phyloP scores from a whole-genome alignment of 306 rosid genomes.

The Boehmeria nivea region DNA sequence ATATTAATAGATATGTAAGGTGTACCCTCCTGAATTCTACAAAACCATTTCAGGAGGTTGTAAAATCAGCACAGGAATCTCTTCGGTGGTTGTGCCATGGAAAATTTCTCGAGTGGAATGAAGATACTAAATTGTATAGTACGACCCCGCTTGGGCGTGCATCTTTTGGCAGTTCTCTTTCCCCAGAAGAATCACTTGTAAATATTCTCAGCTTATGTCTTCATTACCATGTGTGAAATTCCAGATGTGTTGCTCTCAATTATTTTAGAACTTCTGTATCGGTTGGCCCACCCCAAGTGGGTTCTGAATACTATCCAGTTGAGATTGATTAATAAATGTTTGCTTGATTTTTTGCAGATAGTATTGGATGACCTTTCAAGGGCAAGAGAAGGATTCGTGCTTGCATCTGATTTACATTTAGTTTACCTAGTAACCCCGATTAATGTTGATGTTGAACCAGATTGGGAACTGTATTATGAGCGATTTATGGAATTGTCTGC shows the following conservation, averaged over 20 bases:
- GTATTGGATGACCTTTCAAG: constrained; percentile 95
- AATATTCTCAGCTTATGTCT: constrained; percentile 23
- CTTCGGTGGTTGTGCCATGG: constrained; percentile 86
- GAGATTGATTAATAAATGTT: constrained; percentile 8
- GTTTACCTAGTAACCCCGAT: constrained; percentile 90
- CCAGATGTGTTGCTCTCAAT: background rate
- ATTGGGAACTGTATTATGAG: constrained; percentile 90
- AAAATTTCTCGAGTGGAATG: constrained; percentile 94
- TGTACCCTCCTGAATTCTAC: constrained; percentile 95
- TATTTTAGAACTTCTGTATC: no score
- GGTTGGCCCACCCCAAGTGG: no score
- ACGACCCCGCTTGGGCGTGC: constrained; percentile 96
- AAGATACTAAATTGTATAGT: constrained; percentile 70
- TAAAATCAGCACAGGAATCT: constrained; percentile 96
- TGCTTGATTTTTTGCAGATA: constrained; percentile 43
- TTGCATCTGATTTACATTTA: constrained; percentile 93
- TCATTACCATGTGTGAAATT: background rate
- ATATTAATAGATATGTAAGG: constrained; percentile 84
- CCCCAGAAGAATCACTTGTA: constrained; percentile 98
- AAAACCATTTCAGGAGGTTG: constrained; percentile 89
- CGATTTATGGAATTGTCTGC: constrained; percentile 66
- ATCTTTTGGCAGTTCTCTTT: constrained; percentile 91
- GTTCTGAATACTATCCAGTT: no score
- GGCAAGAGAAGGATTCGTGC: constrained; percentile 98
- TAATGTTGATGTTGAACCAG: constrained; percentile 88